A percentile compares a stretch with the other conserved stretches of the same genome.
Evolutionary conservation across 179 eudicot genomes (phyloP).

Genomic region (Kewa caespitosa): DNA sequence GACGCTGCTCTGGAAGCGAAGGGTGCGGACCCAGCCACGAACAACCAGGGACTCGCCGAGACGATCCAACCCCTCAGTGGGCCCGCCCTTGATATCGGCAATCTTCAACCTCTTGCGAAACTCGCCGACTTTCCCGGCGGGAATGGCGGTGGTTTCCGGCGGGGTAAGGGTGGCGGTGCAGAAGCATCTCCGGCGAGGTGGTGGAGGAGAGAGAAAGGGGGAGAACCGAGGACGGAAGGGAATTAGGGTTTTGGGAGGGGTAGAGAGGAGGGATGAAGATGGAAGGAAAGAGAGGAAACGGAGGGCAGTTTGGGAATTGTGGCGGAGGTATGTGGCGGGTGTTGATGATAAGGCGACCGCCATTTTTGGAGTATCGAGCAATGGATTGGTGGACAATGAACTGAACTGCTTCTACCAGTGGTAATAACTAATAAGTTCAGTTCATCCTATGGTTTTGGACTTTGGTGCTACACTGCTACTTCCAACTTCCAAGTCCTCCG

Average conservation of each 20-base stretch:
- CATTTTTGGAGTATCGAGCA: conserved; percentile 16
- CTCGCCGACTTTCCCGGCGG: conserved; percentile 43
- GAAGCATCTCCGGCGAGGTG: conserved; percentile 35
- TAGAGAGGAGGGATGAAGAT: conserved; percentile 9
- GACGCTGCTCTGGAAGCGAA: conserved; percentile 80
- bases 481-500: too few species aligned
- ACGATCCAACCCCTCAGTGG: conserved; percentile 73
- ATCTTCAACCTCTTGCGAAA: conserved; percentile 61
- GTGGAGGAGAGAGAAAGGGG: conserved; percentile 18
- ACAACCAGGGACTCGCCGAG: conserved; percentile 67
- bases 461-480: too few species aligned
- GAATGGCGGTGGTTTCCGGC: conserved; percentile 9
- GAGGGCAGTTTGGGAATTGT: conserved; percentile 47
- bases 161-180: conserved; percentile 41
- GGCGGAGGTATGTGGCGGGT: conserved; percentile 59
- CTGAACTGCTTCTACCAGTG: too few species aligned
- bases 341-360: conserved; percentile 55
- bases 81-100: conserved; percentile 71
- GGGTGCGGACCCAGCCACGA: conserved; percentile 85
- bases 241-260: conserved; percentile 26
- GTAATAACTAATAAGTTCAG: too few species aligned
- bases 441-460: too few species aligned
- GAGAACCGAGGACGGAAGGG: conserved; percentile 16
- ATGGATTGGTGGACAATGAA: background rate
- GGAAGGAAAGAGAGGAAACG: conserved; percentile 46